phyloP scores from a whole-genome alignment of 805 yeast species.

The Grigorovia transvaalensis region DNA sequence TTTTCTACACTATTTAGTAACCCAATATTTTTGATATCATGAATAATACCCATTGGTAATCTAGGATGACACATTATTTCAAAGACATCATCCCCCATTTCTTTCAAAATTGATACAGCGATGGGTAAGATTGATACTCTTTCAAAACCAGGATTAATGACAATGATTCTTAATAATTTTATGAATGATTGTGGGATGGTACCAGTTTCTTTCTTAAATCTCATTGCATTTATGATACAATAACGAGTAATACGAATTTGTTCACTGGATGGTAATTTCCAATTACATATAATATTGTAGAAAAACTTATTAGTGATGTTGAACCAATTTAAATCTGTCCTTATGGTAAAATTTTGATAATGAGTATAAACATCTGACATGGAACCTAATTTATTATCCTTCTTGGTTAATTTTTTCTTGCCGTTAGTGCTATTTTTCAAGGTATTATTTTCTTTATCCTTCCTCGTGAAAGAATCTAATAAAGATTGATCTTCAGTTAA shows the following conservation, averaged over 20 bases:
- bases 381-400: slow-evolving; percentile 37
- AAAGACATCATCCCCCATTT: slow-evolving; percentile 37
- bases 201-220: slow-evolving; percentile 22
- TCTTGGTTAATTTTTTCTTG: slow-evolving; percentile 32
- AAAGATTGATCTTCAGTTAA: slow-evolving; percentile 29
- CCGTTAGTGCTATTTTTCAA: slow-evolving; percentile 1
- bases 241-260: slow-evolving; percentile 47
- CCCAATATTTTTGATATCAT: slow-evolving; percentile 15
- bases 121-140: slow-evolving; percentile 63
- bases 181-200: slow-evolving; percentile 18
- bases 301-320: slow-evolving; percentile 35
- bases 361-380: slow-evolving; percentile 62
- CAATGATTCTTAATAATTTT: slow-evolving; percentile 43
- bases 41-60: slow-evolving; percentile 42
- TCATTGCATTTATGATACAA: slow-evolving; percentile 31
- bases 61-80: slow-evolving; percentile 66
- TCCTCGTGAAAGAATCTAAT: slow-evolving; percentile 17
- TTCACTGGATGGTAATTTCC: slow-evolving; percentile 50
- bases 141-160: slow-evolving; percentile 58
- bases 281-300: slow-evolving; percentile 36
- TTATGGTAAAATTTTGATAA: slow-evolving; percentile 41
- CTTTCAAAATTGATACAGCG: slow-evolving; percentile 40
- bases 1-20: slow-evolving; percentile 2
- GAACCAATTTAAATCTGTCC: slow-evolving; percentile 32
- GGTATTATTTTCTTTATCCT: slow-evolving; percentile 5